Base-by-base conservation (phyloP, 2,329 filamentous ascomycete genomes). In the Colletotrichum noveboracense region DNA sequence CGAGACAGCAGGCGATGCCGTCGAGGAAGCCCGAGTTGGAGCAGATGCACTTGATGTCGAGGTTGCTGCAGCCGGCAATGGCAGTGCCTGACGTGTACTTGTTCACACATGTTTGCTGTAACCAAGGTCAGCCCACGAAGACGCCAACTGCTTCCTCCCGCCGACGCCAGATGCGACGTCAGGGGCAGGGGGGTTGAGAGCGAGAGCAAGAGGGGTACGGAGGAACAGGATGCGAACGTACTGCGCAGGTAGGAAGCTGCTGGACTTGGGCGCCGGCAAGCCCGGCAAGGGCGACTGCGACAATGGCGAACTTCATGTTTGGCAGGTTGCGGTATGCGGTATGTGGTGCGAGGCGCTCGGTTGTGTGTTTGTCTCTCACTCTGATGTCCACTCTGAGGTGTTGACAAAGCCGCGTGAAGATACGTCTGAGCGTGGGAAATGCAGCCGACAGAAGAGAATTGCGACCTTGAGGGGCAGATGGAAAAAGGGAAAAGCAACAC, bases 41-140 rank as follows among this genome's bases (percentile, higher is more conserved):
- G 83, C 86, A 88, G 79, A 87, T 82, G 80, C 86, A 88, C 69
- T 77, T 79, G 74, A 86, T 80, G 80, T 87, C 84, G 79, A 85
- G 77, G 60, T 80, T 75, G 32, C 78, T 79, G 80, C 86, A 88
- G 77, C 83, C 85, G 66, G 81, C 85, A 69, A 87, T 84, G 52
- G 78, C 77, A 24, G 70, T 78, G 58, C 83, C 83, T 28, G 77
- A 79, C 30, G 83, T 84, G 80, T 80, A 84, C 65, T 83, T 69
- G 76, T 73, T 78, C 43, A 86, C 80, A 77, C 84, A 86, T 7
- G 74, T 69, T 77, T 78, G 76, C 77, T 78, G 32, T 34, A n/a
- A 28, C 9, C 58, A 21, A 26, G 18, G 80, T 81, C 81, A 85
- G 75, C n/a, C 38, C 21, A 43, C 16, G 60, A 66, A 55, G 66